phyloP scores from a whole-genome alignment of 2,329 filamentous ascomycete species.

The Clonostachys solani region DNA sequence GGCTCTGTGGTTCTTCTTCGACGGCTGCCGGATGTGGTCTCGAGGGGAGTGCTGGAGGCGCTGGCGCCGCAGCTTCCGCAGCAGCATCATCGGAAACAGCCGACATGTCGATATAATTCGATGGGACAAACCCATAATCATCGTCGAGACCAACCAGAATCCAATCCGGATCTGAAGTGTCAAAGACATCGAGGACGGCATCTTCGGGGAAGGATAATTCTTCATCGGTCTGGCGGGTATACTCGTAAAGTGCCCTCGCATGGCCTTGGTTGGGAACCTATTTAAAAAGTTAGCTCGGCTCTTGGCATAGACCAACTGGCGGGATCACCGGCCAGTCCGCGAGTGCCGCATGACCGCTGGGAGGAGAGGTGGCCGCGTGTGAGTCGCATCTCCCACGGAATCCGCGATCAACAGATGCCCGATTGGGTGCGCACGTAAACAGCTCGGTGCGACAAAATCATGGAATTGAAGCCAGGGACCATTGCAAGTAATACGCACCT shows the following conservation, averaged over 20 bases:
- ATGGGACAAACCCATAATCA: slow-evolving; percentile 90
- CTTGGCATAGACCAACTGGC: too few species aligned
- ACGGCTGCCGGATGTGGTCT: slow-evolving; percentile 24
- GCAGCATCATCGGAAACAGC: slow-evolving; percentile 34
- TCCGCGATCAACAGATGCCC: too few species aligned
- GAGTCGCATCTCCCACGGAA: too few species aligned
- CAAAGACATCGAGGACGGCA: slow-evolving; percentile 76
- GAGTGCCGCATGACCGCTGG: too few species aligned
- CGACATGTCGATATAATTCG: slow-evolving; percentile 87
- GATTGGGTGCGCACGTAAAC: too few species aligned
- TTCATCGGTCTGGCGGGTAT: slow-evolving; percentile 94
- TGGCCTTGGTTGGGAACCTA: slow-evolving; percentile 63
- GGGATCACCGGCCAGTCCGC: too few species aligned
- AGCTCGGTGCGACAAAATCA: too few species aligned
- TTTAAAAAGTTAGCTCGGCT: not conserved
- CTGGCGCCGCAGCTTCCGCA: slow-evolving; percentile 22
- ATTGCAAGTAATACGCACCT: slow-evolving; percentile 57
- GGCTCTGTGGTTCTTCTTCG: slow-evolving; percentile 24
- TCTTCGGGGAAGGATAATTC: slow-evolving; percentile 96
- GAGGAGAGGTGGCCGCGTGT: too few species aligned
- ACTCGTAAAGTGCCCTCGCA: slow-evolving; percentile 96
- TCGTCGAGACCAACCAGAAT: slow-evolving; percentile 80
- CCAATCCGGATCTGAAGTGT: slow-evolving; percentile 92
- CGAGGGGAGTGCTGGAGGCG: slow-evolving; percentile 37
- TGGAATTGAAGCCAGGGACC: not conserved